Conservation (phyloP, 805 yeast genomes). For the Teunomyces funiuensis region DNA sequence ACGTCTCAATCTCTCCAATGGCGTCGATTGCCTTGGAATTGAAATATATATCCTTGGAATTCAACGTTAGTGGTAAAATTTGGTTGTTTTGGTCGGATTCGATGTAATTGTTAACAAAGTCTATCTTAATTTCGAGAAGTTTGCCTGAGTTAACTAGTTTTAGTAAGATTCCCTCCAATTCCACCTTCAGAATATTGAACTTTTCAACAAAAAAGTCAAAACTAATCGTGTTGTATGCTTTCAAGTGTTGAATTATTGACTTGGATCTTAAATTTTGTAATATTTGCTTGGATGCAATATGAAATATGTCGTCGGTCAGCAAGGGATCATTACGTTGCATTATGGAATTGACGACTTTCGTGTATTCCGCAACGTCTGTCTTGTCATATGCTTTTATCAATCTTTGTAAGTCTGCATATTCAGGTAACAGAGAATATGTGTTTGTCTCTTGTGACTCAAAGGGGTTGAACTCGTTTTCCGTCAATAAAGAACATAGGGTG, state of each 20-base stretch:
- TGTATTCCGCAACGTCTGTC: conserved; percentile 23
- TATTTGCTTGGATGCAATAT: conserved; percentile 25
- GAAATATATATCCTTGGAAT: conserved; percentile 19
- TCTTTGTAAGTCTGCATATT: conserved; percentile 26
- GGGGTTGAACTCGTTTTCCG: conserved; percentile 67
- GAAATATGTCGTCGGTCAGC: conserved; percentile 29
- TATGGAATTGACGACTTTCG: conserved; percentile 17
- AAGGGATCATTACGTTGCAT: conserved; percentile 22
- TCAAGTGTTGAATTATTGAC: conserved; percentile 26
- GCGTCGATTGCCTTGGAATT: conserved; percentile 17
- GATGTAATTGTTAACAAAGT: conserved; percentile 26
- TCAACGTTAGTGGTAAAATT: conserved; percentile 19
- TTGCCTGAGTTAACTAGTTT: conserved; percentile 31
- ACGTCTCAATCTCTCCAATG: conserved; percentile 1
- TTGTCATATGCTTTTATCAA: conserved; percentile 33
- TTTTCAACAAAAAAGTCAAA: conserved; percentile 26
- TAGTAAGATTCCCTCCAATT: conserved; percentile 29
- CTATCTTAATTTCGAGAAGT: conserved; percentile 25
- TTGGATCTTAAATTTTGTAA: conserved; percentile 31
- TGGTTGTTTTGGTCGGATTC: conserved; percentile 10
- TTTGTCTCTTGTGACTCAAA: conserved; percentile 72
- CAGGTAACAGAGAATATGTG: conserved; percentile 42
- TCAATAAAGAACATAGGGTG: conserved; percentile 58
- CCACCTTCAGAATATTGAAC: conserved; percentile 18
- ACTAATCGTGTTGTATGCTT: conserved; percentile 29